Base-by-base conservation (phyloP, 306 rosid species). In the Herpetospermum pedunculosum region DNA sequence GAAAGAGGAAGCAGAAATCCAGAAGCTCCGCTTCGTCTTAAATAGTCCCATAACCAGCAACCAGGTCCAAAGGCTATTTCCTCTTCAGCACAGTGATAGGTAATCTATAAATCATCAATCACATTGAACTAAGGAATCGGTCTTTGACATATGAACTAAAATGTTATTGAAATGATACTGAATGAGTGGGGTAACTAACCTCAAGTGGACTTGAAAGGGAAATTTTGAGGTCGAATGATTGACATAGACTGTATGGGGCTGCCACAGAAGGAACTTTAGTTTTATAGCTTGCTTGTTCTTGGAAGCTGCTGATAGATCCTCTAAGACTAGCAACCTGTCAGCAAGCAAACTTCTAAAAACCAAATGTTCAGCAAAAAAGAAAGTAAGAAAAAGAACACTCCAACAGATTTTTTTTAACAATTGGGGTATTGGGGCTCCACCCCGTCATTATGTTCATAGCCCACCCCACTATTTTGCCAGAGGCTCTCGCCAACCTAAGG, bases 41-140 rank as follows among this genome's bases (percentile, higher is more conserved):
- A 78, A 80, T 89, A 94, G 84, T 94, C 99, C 99, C 97, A 94
- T 80, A 94, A 81, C 99, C 97, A 94, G 87, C 99, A 94, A 81
- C 85, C 88, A 49, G 99, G 99, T 76, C 99, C 99, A 77, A 83
- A 89, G 59, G 99, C 96, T 88, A 94, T 94, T 89, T 94, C 97
- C 82, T 94, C 99, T 80, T 94, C 96, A 26, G 97, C 90, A 55
- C 85, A 80, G 81, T 94, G 99, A 77, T 91, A 94, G 72, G 78
- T 91, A 70, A 91, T 89, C 99, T 94, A 72, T 44, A 75, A 47
- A 73, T 68, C 65, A 81, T 43, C 73, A 52, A 73, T 75, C 65
- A 77, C n/a, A 50, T 75, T 83, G 60, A 49, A 71, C 59, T 65
- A 8, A 6, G 8, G 14, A 54, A 35, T 41, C 26, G 44, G 32